Evolutionary conservation across 164 flowering plant genomes (phyloP).

Genomic region (Stephania japonica): DNA sequence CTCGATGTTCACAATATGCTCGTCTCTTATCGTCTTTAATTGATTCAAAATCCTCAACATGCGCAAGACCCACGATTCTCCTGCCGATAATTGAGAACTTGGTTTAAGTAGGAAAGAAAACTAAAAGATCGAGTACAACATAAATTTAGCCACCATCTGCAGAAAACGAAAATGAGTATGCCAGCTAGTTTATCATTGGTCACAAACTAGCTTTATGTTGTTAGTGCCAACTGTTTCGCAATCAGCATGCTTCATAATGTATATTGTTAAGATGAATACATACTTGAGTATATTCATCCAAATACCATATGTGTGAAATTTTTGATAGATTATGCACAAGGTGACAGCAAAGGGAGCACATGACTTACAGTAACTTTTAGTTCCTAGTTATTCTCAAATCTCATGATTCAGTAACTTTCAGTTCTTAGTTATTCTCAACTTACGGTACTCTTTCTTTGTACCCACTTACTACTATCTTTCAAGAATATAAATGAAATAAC

Average conservation of each 20-base stretch:
- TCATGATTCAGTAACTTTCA: no score
- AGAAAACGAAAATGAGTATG: neutral
- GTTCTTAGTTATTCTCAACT: no score
- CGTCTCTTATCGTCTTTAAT: conserved; percentile 49
- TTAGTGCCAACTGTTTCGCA: neutral
- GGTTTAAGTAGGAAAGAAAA: neutral
- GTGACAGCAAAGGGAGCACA: no score
- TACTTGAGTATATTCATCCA: no score
- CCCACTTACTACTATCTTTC: no score
- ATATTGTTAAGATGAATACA: no score
- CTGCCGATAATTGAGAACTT: conserved; percentile 29
- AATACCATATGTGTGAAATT: no score
- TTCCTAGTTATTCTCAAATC: no score
- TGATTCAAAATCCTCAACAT: conserved; percentile 92
- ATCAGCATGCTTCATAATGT: neutral
- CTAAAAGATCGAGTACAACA: neutral
- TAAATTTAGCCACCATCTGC: neutral
- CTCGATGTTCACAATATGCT: conserved; percentile 69
- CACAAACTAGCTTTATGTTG: neutral
- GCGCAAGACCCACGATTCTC: conserved; percentile 95
- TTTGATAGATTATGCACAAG: no score
- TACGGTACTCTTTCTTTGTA: no score
- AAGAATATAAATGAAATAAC: no score
- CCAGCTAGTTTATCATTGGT: neutral
- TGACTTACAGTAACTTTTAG: no score